Evolutionary conservation across 805 yeast genomes (phyloP).

Genomic region (Suhomyces vadensis): DNA sequence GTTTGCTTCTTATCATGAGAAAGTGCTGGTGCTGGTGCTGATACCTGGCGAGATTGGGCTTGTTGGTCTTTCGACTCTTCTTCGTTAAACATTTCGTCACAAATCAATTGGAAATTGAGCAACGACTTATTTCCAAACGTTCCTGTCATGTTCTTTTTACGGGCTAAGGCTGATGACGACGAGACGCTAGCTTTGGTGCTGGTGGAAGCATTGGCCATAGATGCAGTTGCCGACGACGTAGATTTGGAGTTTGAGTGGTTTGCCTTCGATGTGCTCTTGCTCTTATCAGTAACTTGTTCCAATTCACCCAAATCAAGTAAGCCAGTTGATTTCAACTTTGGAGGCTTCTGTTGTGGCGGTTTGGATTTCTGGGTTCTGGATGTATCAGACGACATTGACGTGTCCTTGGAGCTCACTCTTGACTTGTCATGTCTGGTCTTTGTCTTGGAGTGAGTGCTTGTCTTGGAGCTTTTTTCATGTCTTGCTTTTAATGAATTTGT

Average conservation of each 20-base stretch:
- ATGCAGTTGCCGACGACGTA: too few relatives aligned
- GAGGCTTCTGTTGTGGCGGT: slow-evolving; percentile 21
- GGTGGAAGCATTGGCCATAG: too few relatives aligned
- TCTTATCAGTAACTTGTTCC: slow-evolving; percentile 12
- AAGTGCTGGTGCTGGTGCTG: neutral
- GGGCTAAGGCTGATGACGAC: slow-evolving; percentile 4
- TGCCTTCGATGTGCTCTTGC: neutral
- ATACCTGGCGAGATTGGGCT: neutral
- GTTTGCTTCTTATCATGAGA: neutral
- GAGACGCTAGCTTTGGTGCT: slow-evolving; percentile 2
- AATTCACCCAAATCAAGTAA: slow-evolving; percentile 17
- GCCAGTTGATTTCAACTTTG: slow-evolving; percentile 20
- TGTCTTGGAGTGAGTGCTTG: slow-evolving; percentile 2
- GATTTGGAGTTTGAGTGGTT: too few relatives aligned
- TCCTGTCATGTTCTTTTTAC: slow-evolving; percentile 7
- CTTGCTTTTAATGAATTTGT: neutral
- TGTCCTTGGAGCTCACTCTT: neutral
- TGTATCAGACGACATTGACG: slow-evolving; percentile 14
- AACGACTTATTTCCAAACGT: slow-evolving; percentile 23
- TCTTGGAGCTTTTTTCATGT: neutral
- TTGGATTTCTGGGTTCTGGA: slow-evolving; percentile 14
- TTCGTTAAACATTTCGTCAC: slow-evolving; percentile 34
- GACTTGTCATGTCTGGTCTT: neutral
- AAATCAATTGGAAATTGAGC: slow-evolving; percentile 30
- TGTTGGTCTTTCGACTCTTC: slow-evolving; percentile 6